phyloP scores from a whole-genome alignment of 1,139 yeast species.

The Waltiozyma sp. region DNA sequence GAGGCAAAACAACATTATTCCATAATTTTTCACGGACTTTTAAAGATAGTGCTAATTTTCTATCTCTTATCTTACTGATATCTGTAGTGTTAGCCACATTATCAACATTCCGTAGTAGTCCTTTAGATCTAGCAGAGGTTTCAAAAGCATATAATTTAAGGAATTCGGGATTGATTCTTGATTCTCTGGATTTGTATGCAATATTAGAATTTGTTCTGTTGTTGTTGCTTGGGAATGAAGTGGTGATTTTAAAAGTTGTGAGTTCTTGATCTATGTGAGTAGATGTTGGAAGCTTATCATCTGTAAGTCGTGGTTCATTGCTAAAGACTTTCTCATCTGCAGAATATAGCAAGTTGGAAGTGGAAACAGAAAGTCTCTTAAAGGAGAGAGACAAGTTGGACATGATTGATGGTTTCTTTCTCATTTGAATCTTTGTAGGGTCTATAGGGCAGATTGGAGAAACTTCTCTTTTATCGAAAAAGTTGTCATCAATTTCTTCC shows the following conservation, averaged over 20 bases:
- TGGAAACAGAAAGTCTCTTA: conserved; percentile 8
- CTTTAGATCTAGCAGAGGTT: conserved; percentile 26
- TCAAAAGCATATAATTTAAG: conserved; percentile 37
- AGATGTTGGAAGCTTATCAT: conserved; percentile 11
- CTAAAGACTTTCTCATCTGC: conserved; percentile 14
- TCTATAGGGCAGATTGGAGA: background rate
- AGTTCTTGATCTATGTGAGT: conserved; percentile 10
- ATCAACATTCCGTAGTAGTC: conserved; percentile 25
- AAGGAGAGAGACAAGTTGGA: conserved; percentile 15
- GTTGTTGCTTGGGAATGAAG: conserved; percentile 1
- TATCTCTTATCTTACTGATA: conserved; percentile 3
- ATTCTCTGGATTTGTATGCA: conserved; percentile 27
- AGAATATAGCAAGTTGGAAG: conserved; percentile 4
- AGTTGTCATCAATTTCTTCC: background rate
- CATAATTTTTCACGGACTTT: conserved; percentile 36
- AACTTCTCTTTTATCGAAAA: background rate
- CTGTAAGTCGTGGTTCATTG: conserved; percentile 18
- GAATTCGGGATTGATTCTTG: conserved; percentile 34
- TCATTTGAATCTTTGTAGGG: background rate
- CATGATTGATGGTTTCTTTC: conserved; percentile 6
- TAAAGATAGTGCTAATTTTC: conserved; percentile 23
- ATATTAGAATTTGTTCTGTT: background rate
- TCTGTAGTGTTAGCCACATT: conserved; percentile 18
- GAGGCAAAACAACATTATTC: conserved; percentile 35
- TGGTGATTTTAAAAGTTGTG: conserved; percentile 16